phyloP scores from a whole-genome alignment of 768 basidiomycete species.

The Mycena rosella region DNA sequence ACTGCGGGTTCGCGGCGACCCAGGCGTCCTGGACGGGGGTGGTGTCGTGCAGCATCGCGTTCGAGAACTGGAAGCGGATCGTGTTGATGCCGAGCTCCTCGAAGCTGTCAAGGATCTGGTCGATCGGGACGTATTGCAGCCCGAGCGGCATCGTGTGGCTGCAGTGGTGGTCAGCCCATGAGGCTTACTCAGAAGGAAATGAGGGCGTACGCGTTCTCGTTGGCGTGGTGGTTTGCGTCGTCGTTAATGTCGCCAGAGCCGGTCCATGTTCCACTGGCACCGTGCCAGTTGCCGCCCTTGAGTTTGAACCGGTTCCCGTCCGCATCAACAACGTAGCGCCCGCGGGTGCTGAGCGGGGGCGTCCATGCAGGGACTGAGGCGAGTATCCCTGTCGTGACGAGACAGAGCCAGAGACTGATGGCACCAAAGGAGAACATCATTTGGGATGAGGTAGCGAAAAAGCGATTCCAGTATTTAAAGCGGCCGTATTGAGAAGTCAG shows the following conservation, averaged over 20 bases:
- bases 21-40: slow-evolving; percentile 19
- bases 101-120: slow-evolving; percentile 36
- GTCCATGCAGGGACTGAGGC: slow-evolving; percentile 20
- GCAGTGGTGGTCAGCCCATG: not conserved
- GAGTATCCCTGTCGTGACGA: not conserved
- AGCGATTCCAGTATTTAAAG: no score
- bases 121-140: slow-evolving; percentile 37
- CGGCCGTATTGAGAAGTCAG: no score
- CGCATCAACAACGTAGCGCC: slow-evolving; percentile 31
- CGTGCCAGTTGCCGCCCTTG: slow-evolving; percentile 31
- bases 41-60: slow-evolving; percentile 34
- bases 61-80: slow-evolving; percentile 34
- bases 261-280: slow-evolving; percentile 25
- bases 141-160: slow-evolving; percentile 37
- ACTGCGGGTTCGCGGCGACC: slow-evolving; percentile 38
- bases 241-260: slow-evolving; percentile 31
- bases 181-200: not conserved
- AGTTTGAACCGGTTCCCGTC: slow-evolving; percentile 33
- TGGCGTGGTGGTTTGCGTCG: slow-evolving; percentile 30
- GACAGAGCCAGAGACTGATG: no score
- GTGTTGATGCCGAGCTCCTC: slow-evolving; percentile 31
- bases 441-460: no score
- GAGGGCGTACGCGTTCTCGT: slow-evolving; percentile 23
- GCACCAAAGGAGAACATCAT: no score
- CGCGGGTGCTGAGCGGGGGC: slow-evolving; percentile 30